phyloP scores from a whole-genome alignment of 176 grass and related monocot species.

The Paspalum notatum region DNA sequence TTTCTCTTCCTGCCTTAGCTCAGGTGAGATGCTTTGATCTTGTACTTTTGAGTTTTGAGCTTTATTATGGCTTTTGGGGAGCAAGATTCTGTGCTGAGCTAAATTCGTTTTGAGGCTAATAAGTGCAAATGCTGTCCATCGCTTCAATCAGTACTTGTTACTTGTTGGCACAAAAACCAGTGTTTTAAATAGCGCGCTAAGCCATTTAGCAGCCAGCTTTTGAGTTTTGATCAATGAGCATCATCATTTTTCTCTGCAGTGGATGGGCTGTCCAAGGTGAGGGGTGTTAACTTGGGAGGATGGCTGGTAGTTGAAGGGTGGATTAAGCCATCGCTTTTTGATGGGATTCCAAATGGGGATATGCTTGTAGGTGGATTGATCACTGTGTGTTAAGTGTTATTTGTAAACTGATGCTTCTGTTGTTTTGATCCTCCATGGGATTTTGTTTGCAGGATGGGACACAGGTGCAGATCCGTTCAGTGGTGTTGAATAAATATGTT shows the following conservation, averaged over 20 bases:
- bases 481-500: constrained; percentile 58
- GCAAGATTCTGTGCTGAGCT: background rate
- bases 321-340: constrained; percentile 78
- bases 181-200: no score
- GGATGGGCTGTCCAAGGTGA: constrained; percentile 62
- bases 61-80: constrained; percentile 6
- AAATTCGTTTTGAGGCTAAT: background rate
- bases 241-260: constrained; percentile 33
- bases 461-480: constrained; percentile 67
- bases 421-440: constrained; percentile 10
- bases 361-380: constrained; percentile 62
- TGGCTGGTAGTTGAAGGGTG: constrained; percentile 82
- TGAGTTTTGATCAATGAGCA: no score
- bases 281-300: constrained; percentile 75
- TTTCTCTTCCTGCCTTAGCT: constrained; percentile 7
- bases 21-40: constrained; percentile 17
- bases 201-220: no score
- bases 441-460: constrained; percentile 63
- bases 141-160: background rate
- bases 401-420: background rate
- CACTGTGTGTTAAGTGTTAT: background rate
- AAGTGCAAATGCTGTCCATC: background rate
- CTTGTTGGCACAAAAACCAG: background rate
- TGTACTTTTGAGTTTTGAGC: background rate
- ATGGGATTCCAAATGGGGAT: constrained; percentile 77